Percentiles rank a stretch among this genome's conserved stretches.
Evolutionary conservation across 2,329 filamentous ascomycete genomes (phyloP).

Genomic region (Dactylonectria estremocensis): DNA sequence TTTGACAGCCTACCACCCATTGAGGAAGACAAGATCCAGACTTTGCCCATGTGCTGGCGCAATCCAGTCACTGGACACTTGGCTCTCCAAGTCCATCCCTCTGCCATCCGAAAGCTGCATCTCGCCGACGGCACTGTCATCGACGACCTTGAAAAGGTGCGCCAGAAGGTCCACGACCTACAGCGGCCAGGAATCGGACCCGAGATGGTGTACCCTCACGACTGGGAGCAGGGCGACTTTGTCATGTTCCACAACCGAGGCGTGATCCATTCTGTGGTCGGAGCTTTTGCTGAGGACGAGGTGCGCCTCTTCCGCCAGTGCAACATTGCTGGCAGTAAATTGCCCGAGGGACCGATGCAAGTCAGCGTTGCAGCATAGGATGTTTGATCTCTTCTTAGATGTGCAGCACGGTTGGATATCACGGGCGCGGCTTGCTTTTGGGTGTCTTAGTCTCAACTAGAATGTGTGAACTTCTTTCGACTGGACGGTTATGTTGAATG

Average conservation of each 20-base stretch:
- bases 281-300: slow-evolving; percentile 81
- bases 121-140: slow-evolving; percentile 76
- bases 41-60: slow-evolving; percentile 83
- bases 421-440: neutral
- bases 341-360: slow-evolving; percentile 65
- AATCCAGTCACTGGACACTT: slow-evolving; percentile 80
- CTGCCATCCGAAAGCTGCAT: slow-evolving; percentile 79
- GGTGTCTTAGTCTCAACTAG: neutral
- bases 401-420: neutral
- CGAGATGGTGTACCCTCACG: slow-evolving; percentile 77
- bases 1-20: slow-evolving; percentile 74
- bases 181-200: slow-evolving; percentile 83
- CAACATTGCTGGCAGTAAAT: slow-evolving; percentile 78
- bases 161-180: slow-evolving; percentile 77
- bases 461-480: neutral
- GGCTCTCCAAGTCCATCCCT: slow-evolving; percentile 82
- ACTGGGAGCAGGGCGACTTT: slow-evolving; percentile 84
- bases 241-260: slow-evolving; percentile 87
- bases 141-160: slow-evolving; percentile 76
- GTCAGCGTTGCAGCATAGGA: slow-evolving; percentile 1
- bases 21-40: slow-evolving; percentile 76
- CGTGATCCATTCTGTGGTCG: slow-evolving; percentile 81
- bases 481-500: neutral
- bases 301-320: slow-evolving; percentile 84
- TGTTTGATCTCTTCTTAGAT: too few species aligned